A percentile compares a stretch with the other conserved stretches of the same genome.
phyloP scores from a whole-genome alignment of 73 alveolate genomes.

The Paramecium octaurelia region DNA sequence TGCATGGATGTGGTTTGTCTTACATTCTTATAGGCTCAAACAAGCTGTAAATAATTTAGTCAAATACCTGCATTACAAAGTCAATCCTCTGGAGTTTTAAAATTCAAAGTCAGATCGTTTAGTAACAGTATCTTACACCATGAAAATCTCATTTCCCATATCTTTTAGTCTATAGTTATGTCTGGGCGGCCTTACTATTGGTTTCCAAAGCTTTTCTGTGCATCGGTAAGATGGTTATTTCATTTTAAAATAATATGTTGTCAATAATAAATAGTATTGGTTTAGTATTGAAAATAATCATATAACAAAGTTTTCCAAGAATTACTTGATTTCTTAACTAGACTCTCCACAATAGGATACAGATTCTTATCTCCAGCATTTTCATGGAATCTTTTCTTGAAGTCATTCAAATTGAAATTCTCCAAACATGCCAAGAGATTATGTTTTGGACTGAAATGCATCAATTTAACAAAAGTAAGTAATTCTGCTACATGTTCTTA shows the following conservation, averaged over 20 bases:
- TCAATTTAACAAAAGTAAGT: background rate
- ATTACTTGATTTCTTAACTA: background rate
- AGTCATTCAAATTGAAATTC: background rate
- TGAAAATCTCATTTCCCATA: background rate
- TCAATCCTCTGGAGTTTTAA: background rate
- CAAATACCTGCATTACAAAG: background rate
- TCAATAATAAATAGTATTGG: slow-evolving; percentile 57
- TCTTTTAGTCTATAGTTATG: slow-evolving; percentile 8
- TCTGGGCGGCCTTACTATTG: slow-evolving; percentile 53
- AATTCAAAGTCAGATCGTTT: background rate
- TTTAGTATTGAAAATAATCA: slow-evolving; percentile 48
- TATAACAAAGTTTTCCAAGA: background rate
- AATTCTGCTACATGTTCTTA: background rate
- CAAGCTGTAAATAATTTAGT: background rate
- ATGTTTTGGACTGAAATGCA: background rate
- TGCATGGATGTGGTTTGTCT: slow-evolving; percentile 62
- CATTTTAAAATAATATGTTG: background rate
- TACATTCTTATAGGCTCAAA: background rate
- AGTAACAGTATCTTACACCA: background rate
- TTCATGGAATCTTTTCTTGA: background rate
- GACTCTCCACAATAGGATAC: background rate
- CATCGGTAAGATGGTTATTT: background rate
- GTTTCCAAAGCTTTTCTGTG: slow-evolving; percentile 47
- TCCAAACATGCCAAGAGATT: background rate
- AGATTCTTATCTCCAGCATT: slow-evolving; percentile 34